A percentile compares a stretch with the other conserved stretches of the same genome.
Conservation (phyloP, 2,329 filamentous ascomycete species). For the Pseudocercospora musae region DNA sequence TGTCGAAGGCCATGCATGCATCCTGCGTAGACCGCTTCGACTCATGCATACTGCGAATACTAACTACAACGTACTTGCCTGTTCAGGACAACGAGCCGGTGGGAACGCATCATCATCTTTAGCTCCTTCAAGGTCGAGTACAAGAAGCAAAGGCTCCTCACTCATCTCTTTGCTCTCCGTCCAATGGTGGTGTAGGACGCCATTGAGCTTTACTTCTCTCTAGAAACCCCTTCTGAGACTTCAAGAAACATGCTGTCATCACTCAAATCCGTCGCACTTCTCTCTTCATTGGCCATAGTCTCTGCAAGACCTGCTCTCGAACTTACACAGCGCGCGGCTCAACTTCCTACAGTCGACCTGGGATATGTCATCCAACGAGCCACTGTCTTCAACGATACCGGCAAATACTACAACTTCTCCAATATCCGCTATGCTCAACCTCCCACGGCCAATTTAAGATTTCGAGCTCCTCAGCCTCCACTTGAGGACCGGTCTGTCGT, state of each 20-base stretch:
- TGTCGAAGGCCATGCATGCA: neutral
- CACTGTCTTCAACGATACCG: conserved; percentile 39
- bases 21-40: neutral
- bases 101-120: neutral
- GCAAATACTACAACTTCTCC: conserved; percentile 39
- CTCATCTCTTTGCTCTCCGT: neutral
- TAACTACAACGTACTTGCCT: neutral
- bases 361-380: conserved; percentile 54
- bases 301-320: neutral
- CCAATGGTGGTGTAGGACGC: neutral
- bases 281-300: neutral
- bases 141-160: neutral
- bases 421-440: conserved; percentile 58
- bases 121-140: neutral
- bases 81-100: neutral
- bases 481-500: conserved; percentile 43
- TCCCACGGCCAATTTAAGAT: conserved; percentile 51
- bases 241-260: neutral
- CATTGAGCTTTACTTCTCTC: neutral
- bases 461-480: conserved; percentile 44
- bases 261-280: neutral
- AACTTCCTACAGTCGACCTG: conserved; percentile 49
- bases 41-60: neutral
- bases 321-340: neutral
- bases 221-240: neutral